A percentile compares a stretch with the other conserved stretches of the same genome.
Evolutionary conservation across 495 filamentous ascomycete genomes (phyloP).

Genomic region (Penicillium coffeae): DNA sequence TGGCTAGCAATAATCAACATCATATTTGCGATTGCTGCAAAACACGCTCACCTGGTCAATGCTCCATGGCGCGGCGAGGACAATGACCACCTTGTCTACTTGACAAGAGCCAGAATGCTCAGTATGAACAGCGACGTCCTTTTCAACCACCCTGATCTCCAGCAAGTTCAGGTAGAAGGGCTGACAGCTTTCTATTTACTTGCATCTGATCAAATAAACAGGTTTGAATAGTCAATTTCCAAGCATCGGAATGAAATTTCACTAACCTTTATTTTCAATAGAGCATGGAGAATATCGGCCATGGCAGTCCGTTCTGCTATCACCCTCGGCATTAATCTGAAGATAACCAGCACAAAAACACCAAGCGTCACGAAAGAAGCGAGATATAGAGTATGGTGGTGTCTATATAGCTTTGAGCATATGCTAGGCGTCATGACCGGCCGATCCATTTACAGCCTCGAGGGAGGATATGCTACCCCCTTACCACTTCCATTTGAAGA

Average conservation of each 20-base stretch:
- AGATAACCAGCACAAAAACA: conserved; percentile 48
- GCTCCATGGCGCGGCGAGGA: conserved; percentile 37
- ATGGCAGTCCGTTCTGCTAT: conserved; percentile 58
- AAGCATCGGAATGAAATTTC: background rate
- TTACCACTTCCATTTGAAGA: conserved; percentile 58
- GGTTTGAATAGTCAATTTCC: conserved; percentile 30
- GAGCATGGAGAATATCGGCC: conserved; percentile 60
- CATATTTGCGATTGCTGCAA: conserved; percentile 58
- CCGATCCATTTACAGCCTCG: conserved; percentile 48
- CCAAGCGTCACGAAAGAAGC: conserved; percentile 53
- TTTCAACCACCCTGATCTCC: conserved; percentile 49
- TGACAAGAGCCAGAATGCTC: conserved; percentile 50
- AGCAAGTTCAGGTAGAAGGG: conserved; percentile 53
- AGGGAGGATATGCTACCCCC: conserved; percentile 49
- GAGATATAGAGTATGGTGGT: conserved; percentile 62
- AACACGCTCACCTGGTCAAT: conserved; percentile 45
- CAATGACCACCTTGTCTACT: conserved; percentile 53
- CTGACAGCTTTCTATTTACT: conserved; percentile 56
- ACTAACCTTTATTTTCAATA: conserved; percentile 19
- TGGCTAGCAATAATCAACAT: conserved; percentile 59
- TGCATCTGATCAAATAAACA: conserved; percentile 53
- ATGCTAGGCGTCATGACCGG: conserved; percentile 60
- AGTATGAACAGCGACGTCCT: conserved; percentile 45
- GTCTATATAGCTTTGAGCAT: conserved; percentile 58
- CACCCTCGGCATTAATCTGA: conserved; percentile 62